Percentiles rank a stretch among this genome's conserved stretches.
These are phyloP conservation scores for Scedosporium dehoogii DNA, from an alignment of 2,329 filamentous ascomycete species.

Conservation along the genomic window DNA sequence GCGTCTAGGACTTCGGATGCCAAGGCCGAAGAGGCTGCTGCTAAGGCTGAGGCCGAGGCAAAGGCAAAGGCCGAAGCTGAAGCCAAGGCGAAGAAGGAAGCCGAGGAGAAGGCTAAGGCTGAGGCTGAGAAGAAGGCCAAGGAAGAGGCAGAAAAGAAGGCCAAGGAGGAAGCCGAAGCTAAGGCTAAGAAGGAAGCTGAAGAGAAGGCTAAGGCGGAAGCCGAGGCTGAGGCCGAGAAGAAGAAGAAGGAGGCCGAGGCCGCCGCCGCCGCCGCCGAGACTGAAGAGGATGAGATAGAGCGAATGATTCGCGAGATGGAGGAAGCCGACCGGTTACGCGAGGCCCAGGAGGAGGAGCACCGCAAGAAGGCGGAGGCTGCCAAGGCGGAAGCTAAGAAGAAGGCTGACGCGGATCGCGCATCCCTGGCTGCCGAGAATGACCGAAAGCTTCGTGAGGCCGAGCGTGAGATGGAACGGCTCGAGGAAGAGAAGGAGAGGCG, in stretches of 20 bases:
- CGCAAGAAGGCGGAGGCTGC: constrained; percentile 36
- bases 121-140: constrained; percentile 19
- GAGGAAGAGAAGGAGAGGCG: constrained; percentile 61
- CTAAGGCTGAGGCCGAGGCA: constrained; percentile 15
- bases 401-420: constrained; percentile 33
- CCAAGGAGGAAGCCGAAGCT: constrained; percentile 15
- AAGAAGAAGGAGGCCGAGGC: constrained; percentile 21
- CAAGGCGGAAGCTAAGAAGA: constrained; percentile 36
- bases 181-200: constrained; percentile 24
- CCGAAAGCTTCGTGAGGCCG: constrained; percentile 60
- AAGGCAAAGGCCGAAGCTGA: constrained; percentile 15
- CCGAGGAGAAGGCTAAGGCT: constrained; percentile 18
- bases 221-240: constrained; percentile 21
- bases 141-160: constrained; percentile 24
- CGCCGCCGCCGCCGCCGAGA: constrained; percentile 22
- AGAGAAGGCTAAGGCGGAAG: constrained; percentile 25
- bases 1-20: constrained; percentile 21
- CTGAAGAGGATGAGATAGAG: constrained; percentile 40
- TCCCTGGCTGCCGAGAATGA: constrained; percentile 46
- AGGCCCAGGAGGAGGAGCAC: constrained; percentile 36
- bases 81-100: constrained; percentile 16
- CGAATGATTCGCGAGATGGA: constrained; percentile 54
- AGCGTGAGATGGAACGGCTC: constrained; percentile 61
- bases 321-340: constrained; percentile 36
- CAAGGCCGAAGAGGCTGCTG: constrained; percentile 19